A percentile compares a stretch with the other conserved stretches of the same genome.
Evolutionary conservation across 345 rosid genomes (phyloP).

Genomic region (Murraya paniculata): DNA sequence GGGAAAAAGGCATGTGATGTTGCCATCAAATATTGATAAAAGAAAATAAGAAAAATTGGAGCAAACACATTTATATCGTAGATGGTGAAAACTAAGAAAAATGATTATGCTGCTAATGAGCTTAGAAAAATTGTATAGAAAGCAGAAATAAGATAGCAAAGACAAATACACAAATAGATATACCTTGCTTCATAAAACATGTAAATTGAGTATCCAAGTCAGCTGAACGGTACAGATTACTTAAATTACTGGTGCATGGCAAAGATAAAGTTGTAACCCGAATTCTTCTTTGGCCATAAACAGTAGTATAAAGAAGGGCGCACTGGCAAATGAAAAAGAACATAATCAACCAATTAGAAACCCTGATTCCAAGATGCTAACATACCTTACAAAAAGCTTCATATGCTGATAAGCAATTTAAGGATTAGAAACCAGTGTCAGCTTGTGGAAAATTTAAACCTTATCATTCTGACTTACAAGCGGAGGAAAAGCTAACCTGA

Average conservation of each 20-base stretch:
- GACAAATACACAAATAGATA: constrained; percentile 5
- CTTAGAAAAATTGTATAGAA: background rate
- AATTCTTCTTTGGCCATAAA: constrained; percentile 94
- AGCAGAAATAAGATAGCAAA: background rate
- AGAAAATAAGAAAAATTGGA: background rate
- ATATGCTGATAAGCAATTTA: background rate
- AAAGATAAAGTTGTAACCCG: constrained; percentile 84
- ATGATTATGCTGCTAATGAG: background rate
- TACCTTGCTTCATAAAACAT: constrained; percentile 97
- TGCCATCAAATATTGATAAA: background rate
- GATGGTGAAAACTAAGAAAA: background rate
- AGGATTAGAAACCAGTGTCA: background rate
- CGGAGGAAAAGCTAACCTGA: constrained; percentile 43
- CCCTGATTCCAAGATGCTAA: background rate
- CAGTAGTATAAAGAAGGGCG: constrained; percentile 92
- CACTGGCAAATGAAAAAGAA: constrained; percentile 53
- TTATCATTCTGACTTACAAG: background rate
- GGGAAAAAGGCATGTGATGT: background rate
- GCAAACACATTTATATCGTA: background rate
- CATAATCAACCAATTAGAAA: constrained; percentile 9
- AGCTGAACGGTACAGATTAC: constrained; percentile 88
- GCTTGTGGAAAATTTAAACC: constrained; percentile 15
- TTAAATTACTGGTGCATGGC: constrained; percentile 86
- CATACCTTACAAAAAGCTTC: constrained; percentile 12
- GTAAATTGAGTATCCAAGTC: constrained; percentile 95